A percentile compares a stretch with the other conserved stretches of the same genome.
phyloP scores from a whole-genome alignment of 345 rosid genomes.

The Nephelium lappaceum region DNA sequence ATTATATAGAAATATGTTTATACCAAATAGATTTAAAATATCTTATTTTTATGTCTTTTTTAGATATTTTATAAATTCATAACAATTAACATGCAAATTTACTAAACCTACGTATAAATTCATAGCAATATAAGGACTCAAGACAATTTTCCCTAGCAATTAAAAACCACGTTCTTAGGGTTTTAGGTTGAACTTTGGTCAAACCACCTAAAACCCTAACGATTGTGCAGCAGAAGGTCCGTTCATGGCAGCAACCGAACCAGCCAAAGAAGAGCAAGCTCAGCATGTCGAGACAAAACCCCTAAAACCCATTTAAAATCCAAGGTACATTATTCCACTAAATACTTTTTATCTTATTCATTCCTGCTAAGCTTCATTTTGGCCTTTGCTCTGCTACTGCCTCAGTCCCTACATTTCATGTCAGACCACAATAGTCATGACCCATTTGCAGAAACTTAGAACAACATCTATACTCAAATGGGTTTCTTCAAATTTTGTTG shows the following conservation, averaged over 20 bases:
- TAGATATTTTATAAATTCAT: no score
- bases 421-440: slow-evolving; percentile 35
- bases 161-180: no score
- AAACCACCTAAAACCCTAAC: not conserved
- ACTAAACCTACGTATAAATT: no score
- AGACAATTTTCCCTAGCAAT: no score
- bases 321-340: slow-evolving; percentile 2
- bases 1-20: no score
- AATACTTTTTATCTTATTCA: not conserved
- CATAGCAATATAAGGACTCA: no score
- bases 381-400: not conserved
- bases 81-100: no score
- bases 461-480: slow-evolving; percentile 44
- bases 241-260: not conserved
- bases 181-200: no score
- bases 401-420: not conserved
- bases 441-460: slow-evolving; percentile 39
- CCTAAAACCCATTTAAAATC: not conserved
- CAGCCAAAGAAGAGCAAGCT: not conserved
- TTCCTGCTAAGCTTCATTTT: not conserved
- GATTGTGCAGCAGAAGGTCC: not conserved
- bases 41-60: no score
- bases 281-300: not conserved
- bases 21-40: no score
- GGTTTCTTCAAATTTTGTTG: slow-evolving; percentile 39